Conservation (phyloP, 2,329 filamentous ascomycete species). For the Trichothecium roseum region DNA sequence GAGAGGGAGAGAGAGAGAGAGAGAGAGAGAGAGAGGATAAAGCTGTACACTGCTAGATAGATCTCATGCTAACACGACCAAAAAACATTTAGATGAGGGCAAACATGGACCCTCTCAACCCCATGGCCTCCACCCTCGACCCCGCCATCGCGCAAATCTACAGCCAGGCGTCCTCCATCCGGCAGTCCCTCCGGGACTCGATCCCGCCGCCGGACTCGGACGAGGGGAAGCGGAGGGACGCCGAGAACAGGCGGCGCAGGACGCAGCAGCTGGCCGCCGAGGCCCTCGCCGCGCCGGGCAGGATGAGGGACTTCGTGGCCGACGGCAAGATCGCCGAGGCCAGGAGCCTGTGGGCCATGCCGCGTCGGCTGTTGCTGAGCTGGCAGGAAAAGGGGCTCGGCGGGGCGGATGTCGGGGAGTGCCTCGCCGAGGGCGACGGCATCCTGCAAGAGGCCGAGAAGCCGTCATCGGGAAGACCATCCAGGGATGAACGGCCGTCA, state of each 20-base stretch:
- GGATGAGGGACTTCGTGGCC: slow-evolving; percentile 45
- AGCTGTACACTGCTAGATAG: too few species aligned
- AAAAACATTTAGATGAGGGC: slow-evolving; percentile 56
- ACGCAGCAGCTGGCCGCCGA: slow-evolving; percentile 50
- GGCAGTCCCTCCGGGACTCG: slow-evolving; percentile 36
- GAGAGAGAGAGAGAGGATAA: too few species aligned
- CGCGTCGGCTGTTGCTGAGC: slow-evolving; percentile 35
- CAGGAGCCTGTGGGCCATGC: slow-evolving; percentile 43
- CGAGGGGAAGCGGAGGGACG: slow-evolving; percentile 21
- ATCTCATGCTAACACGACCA: too few species aligned
- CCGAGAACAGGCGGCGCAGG: slow-evolving; percentile 21
- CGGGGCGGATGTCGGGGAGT: slow-evolving; percentile 40
- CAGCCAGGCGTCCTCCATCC: slow-evolving; percentile 44
- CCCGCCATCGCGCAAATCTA: slow-evolving; percentile 69
- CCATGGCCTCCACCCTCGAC: slow-evolving; percentile 62
- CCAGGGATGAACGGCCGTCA: slow-evolving; percentile 3
- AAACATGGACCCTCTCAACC: slow-evolving; percentile 71
- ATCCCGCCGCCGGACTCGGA: slow-evolving; percentile 35
- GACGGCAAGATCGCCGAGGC: slow-evolving; percentile 54
- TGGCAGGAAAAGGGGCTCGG: slow-evolving; percentile 48
- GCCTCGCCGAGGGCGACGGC: slow-evolving; percentile 44
- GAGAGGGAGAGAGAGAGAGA: too few species aligned
- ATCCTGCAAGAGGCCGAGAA: slow-evolving; percentile 21
- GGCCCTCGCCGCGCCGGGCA: slow-evolving; percentile 50
- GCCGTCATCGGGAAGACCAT: slow-evolving; percentile 7